Evolutionary conservation across 2,329 filamentous ascomycete species (phyloP).

Genomic region (Ophiostoma ulmi): DNA sequence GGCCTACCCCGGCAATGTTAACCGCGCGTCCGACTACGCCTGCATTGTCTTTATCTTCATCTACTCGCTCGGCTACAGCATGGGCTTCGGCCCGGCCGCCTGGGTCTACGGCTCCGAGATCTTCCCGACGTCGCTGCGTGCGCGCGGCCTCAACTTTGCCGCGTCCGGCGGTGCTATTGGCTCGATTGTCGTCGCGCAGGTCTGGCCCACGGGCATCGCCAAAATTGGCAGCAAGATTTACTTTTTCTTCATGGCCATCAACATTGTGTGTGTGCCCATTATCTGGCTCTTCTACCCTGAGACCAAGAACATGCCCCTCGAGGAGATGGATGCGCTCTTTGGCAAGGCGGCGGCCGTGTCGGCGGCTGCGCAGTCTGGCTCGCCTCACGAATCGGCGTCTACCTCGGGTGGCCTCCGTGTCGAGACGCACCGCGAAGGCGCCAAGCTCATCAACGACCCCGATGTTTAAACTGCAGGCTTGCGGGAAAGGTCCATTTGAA

Average conservation of each 20-base stretch:
- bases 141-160: slow-evolving; percentile 51
- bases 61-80: slow-evolving; percentile 53
- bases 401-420: neutral
- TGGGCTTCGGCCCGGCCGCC: slow-evolving; percentile 52
- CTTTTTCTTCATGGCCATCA: slow-evolving; percentile 54
- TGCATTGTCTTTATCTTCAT: slow-evolving; percentile 55
- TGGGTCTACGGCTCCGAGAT: slow-evolving; percentile 60
- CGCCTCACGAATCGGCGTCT: neutral
- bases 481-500: too few species aligned
- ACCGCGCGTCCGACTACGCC: slow-evolving; percentile 43
- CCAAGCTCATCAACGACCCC: neutral
- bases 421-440: slow-evolving; percentile 1
- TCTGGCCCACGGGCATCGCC: slow-evolving; percentile 52
- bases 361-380: neutral
- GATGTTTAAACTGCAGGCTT: neutral
- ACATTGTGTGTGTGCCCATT: slow-evolving; percentile 43
- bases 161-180: slow-evolving; percentile 52
- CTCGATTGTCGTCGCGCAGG: slow-evolving; percentile 49
- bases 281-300: slow-evolving; percentile 43
- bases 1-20: slow-evolving; percentile 47
- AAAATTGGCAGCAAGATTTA: slow-evolving; percentile 49
- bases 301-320: slow-evolving; percentile 47
- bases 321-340: slow-evolving; percentile 45
- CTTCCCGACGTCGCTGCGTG: slow-evolving; percentile 53
- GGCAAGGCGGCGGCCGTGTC: slow-evolving; percentile 25